Percentiles rank a stretch among this genome's conserved stretches.
These are phyloP conservation scores for Fragaria iinumae DNA, from an alignment of 306 rosid species.

Conservation along the genomic window DNA sequence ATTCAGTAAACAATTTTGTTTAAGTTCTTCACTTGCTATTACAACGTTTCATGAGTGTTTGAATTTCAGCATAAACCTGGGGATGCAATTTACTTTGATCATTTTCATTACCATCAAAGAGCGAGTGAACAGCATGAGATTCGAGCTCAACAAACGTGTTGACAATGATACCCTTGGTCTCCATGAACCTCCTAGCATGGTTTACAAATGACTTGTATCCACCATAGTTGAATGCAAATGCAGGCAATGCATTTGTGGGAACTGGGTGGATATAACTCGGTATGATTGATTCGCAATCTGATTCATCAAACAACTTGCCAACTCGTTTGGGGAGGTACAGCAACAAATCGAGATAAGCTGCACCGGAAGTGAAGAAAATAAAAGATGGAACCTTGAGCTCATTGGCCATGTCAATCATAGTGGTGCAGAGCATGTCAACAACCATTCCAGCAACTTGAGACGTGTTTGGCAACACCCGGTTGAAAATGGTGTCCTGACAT, in stretches of 20 bases:
- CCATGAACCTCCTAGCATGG: conserved; percentile 22
- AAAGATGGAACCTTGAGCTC: conserved; percentile 30
- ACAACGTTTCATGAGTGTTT: no score
- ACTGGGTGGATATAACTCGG: conserved; percentile 29
- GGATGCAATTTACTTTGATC: conserved; percentile 1
- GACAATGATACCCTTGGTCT: conserved; percentile 30
- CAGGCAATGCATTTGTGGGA: conserved; percentile 21
- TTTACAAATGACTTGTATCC: conserved; percentile 1
- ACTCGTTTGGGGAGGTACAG: conserved; percentile 4
- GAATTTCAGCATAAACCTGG: conserved; percentile 20
- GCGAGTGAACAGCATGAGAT: conserved; percentile 30
- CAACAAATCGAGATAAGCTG: conserved; percentile 24
- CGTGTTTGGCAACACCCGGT: conserved; percentile 2
- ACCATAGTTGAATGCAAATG: background rate
- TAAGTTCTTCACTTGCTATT: no score
- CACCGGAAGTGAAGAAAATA: conserved; percentile 23
- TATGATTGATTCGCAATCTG: conserved; percentile 16
- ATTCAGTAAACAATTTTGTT: no score
- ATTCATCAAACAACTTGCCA: background rate
- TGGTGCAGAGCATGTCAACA: conserved; percentile 31
- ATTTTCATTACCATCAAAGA: background rate
- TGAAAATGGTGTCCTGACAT: conserved; percentile 16
- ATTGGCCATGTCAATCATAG: conserved; percentile 27
- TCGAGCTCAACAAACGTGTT: conserved; percentile 32
- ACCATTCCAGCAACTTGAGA: conserved; percentile 14